These are phyloP conservation scores for Cutaneotrichosporon sp. DNA, from an alignment of 1,284 basidiomycete genomes.

Conservation along the genomic window DNA sequence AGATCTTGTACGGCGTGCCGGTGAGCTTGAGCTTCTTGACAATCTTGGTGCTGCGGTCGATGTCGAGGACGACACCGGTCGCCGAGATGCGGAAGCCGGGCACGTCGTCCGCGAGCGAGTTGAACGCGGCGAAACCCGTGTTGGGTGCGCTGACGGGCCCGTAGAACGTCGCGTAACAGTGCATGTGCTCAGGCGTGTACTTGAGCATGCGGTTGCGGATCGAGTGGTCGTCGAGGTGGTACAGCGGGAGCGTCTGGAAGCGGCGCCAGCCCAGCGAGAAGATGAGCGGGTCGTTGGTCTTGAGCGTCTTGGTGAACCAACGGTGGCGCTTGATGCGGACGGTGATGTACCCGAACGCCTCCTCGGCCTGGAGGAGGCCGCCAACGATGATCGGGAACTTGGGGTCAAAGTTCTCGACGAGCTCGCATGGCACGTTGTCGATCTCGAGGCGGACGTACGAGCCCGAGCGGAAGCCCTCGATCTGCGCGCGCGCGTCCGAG, in stretches of 20 bases:
- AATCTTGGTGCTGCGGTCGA: slow-evolving; percentile 88
- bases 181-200: slow-evolving; percentile 99
- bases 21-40: slow-evolving; percentile 99
- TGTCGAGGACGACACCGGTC: slow-evolving; percentile 91
- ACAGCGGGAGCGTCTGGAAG: slow-evolving; percentile 93
- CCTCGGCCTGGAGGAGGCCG: slow-evolving; percentile 87
- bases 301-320: slow-evolving; percentile 90
- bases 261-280: slow-evolving; percentile 94
- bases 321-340: slow-evolving; percentile 95
- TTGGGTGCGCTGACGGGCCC: slow-evolving; percentile 89
- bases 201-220: slow-evolving; percentile 99
- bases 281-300: slow-evolving; percentile 96
- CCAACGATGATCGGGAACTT: slow-evolving; percentile 88
- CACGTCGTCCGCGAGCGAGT: slow-evolving; percentile 68
- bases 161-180: slow-evolving; percentile 96
- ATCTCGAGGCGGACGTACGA: slow-evolving; percentile 95
- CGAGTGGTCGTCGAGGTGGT: slow-evolving; percentile 94
- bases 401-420: slow-evolving; percentile 92
- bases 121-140: slow-evolving; percentile 97
- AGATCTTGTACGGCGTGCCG: slow-evolving; percentile 92
- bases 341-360: slow-evolving; percentile 89
- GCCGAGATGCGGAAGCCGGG: slow-evolving; percentile 87
- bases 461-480: slow-evolving; percentile 90
- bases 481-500: slow-evolving; percentile 71
- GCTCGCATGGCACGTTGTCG: slow-evolving; percentile 78